A percentile compares a stretch with the other conserved stretches of the same genome.
phyloP scores from a whole-genome alignment of 805 yeast species.

The Ogataea salicorniae region DNA sequence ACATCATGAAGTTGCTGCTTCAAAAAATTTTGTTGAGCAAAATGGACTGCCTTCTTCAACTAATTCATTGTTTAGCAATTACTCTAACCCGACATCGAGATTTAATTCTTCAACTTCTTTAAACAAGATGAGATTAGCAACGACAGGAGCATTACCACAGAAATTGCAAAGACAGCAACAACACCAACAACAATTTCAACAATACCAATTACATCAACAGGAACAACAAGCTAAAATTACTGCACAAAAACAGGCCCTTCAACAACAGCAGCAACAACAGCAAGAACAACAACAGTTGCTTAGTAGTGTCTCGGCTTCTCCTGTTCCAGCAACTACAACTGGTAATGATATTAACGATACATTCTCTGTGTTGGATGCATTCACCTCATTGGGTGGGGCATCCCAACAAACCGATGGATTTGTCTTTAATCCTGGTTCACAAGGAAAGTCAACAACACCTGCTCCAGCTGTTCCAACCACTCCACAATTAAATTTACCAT shows the following conservation, averaged over 20 bases:
- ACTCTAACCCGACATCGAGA: constrained; percentile 4
- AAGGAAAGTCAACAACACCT: constrained; percentile 1
- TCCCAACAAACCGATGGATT: too few species aligned
- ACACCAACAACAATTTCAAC: constrained; percentile 2
- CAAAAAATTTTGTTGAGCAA: constrained; percentile 3
- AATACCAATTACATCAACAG: constrained; percentile 1
- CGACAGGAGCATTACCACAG: background rate
- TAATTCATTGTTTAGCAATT: constrained; percentile 13
- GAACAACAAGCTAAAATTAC: constrained; percentile 1
- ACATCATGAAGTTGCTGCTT: background rate
- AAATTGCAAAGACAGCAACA: background rate
- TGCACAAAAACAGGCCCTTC: background rate
- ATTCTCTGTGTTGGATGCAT: background rate
- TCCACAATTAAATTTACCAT: background rate
- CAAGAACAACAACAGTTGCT: background rate
- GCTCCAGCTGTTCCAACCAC: constrained; percentile 1
- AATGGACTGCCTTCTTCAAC: constrained; percentile 15
- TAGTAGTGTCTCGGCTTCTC: background rate
- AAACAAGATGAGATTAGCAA: constrained; percentile 4
- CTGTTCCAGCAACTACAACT: background rate
- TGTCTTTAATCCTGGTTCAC: background rate
- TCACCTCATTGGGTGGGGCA: too few species aligned
- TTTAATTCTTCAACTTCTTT: constrained; percentile 11
- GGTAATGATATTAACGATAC: background rate
- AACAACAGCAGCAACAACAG: background rate